Conservation (phyloP, 2,329 filamentous ascomycete genomes). For the Didymella keratinophila region DNA sequence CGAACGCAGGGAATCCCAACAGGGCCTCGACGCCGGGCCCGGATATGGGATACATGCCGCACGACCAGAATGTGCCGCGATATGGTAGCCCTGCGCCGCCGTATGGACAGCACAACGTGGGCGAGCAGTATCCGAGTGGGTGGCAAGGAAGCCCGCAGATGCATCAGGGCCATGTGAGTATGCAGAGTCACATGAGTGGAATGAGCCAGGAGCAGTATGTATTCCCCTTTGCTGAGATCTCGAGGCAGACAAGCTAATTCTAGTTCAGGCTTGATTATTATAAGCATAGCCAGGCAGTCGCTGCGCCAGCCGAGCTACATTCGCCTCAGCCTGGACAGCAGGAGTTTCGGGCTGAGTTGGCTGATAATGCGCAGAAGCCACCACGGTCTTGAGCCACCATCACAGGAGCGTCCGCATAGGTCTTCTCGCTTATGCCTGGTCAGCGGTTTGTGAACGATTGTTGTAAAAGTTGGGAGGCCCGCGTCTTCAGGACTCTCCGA, state of each 20-base stretch:
- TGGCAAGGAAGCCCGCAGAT: slow-evolving; percentile 28
- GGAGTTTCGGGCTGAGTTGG: slow-evolving; percentile 37
- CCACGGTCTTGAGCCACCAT: neutral
- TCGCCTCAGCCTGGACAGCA: slow-evolving; percentile 34
- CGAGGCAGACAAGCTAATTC: slow-evolving; percentile 12
- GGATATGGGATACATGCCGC: slow-evolving; percentile 14
- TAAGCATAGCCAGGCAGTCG: slow-evolving; percentile 28
- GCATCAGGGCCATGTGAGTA: slow-evolving; percentile 30
- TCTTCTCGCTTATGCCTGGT: neutral
- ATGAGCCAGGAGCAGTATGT: slow-evolving; percentile 40
- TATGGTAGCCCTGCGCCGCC: slow-evolving; percentile 26
- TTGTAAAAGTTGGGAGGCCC: neutral
- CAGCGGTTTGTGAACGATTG: neutral
- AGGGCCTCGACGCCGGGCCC: slow-evolving; percentile 16
- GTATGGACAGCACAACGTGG: slow-evolving; percentile 38
- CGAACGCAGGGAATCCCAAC: slow-evolving; percentile 21
- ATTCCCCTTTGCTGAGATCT: neutral
- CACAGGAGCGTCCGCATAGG: too few species aligned
- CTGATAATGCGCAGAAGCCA: slow-evolving; percentile 27
- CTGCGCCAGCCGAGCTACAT: slow-evolving; percentile 31
- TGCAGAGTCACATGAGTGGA: slow-evolving; percentile 26
- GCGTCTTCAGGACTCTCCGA: neutral
- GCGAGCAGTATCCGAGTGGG: slow-evolving; percentile 34
- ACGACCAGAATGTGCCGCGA: slow-evolving; percentile 11
- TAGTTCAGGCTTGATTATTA: slow-evolving; percentile 31